Percentiles rank a stretch among this genome's conserved stretches.
These are phyloP conservation scores for Lasiosphaeris hirsuta DNA, from an alignment of 495 filamentous ascomycete species.

Conservation along the genomic window DNA sequence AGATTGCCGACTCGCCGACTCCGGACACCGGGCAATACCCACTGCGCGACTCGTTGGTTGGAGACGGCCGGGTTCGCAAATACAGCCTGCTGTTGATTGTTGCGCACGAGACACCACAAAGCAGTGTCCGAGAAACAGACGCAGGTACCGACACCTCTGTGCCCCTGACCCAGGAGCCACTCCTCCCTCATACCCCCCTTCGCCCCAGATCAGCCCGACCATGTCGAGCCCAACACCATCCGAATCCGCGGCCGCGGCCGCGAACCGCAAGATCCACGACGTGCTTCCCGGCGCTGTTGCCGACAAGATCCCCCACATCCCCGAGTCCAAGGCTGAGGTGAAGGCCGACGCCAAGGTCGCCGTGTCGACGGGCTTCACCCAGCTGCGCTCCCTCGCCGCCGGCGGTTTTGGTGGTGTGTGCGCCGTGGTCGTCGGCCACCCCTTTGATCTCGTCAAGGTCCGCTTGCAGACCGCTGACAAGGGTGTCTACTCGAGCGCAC, in stretches of 20 bases:
- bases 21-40: too few relatives aligned
- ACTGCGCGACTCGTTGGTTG: too few relatives aligned
- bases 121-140: too few relatives aligned
- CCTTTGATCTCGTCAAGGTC: slow-evolving; percentile 97
- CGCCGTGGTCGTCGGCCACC: slow-evolving; percentile 90
- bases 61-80: too few relatives aligned
- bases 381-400: slow-evolving; percentile 75
- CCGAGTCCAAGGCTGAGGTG: slow-evolving; percentile 47
- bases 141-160: too few relatives aligned
- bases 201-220: background rate
- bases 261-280: slow-evolving; percentile 36
- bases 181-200: background rate
- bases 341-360: slow-evolving; percentile 48
- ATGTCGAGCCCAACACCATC: slow-evolving; percentile 26
- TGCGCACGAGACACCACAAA: too few relatives aligned
- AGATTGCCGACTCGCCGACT: background rate
- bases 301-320: slow-evolving; percentile 48
- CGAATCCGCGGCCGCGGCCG: slow-evolving; percentile 19
- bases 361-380: slow-evolving; percentile 42
- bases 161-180: background rate
- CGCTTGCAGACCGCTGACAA: slow-evolving; percentile 92
- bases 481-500: slow-evolving; percentile 83
- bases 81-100: too few relatives aligned
- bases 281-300: slow-evolving; percentile 38
- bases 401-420: slow-evolving; percentile 93